Evolutionary conservation across 371 early-diverging fungal species (phyloP).

Genomic region (Funneliformis caledonium): DNA sequence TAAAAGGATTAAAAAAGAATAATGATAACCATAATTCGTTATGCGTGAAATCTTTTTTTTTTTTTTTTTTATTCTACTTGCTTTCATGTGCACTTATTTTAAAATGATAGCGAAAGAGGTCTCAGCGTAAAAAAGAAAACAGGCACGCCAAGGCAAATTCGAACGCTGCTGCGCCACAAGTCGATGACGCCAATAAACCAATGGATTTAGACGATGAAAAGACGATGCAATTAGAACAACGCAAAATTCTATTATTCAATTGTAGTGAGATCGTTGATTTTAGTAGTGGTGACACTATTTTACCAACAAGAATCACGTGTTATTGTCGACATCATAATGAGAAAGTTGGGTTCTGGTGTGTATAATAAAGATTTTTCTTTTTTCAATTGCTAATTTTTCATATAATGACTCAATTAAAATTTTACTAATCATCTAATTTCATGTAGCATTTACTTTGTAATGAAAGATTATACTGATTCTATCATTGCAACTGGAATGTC

Average conservation of each 20-base stretch:
- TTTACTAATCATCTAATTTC: neutral
- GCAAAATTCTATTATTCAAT: conserved; percentile 85
- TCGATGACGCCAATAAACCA: conserved; percentile 19
- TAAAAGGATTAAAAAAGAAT: neutral
- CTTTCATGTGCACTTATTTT: neutral
- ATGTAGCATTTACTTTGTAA: conserved; percentile 69
- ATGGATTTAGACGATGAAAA: conserved; percentile 55
- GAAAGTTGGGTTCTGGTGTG: conserved; percentile 77
- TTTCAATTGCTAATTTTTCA: neutral
- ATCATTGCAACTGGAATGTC: conserved; percentile 83
- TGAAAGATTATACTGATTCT: conserved; percentile 69
- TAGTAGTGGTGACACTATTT: conserved; percentile 83
- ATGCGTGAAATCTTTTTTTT: no score
- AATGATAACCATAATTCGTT: no score
- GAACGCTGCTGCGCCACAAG: neutral
- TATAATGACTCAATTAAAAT: neutral
- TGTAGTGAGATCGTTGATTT: conserved; percentile 88
- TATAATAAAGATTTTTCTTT: neutral
- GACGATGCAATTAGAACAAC: conserved; percentile 65
- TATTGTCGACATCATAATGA: conserved; percentile 95
- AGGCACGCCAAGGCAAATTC: conserved; percentile 45
- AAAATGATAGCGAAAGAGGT: conserved; percentile 53
- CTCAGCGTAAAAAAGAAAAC: conserved; percentile 60
- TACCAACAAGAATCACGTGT: conserved; percentile 94
- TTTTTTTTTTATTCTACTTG: no score